Conservation (phyloP, 2,329 filamentous ascomycete species). For the Dothistroma pini region DNA sequence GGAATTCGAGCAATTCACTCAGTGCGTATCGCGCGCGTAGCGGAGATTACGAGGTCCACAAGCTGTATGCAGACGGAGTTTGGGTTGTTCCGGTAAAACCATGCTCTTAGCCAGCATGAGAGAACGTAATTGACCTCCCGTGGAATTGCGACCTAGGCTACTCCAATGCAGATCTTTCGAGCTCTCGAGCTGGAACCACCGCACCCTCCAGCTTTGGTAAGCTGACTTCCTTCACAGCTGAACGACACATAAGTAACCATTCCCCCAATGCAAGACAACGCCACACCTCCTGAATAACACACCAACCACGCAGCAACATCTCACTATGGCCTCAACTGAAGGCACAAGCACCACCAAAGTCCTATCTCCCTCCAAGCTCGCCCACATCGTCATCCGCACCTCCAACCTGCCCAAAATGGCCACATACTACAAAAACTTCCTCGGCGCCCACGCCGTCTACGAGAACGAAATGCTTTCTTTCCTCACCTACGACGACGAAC, state of each 20-base stretch:
- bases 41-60: no score
- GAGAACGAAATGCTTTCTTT: slow-evolving; percentile 22
- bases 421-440: slow-evolving; percentile 28
- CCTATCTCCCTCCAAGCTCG: slow-evolving; percentile 14
- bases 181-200: no score
- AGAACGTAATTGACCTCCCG: no score
- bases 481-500: slow-evolving; percentile 31
- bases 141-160: no score
- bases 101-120: no score
- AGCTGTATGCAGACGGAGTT: no score
- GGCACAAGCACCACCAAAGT: background rate
- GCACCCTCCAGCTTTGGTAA: background rate
- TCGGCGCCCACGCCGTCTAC: slow-evolving; percentile 21
- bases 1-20: no score
- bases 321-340: background rate
- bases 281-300: background rate
- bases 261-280: background rate
- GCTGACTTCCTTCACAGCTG: background rate
- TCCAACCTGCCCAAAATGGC: slow-evolving; percentile 24
- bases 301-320: background rate
- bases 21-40: no score
- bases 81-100: no score
- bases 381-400: slow-evolving; percentile 30
- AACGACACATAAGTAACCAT: background rate
- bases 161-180: no score